These are phyloP conservation scores for Monilinia fructicola DNA, from an alignment of 2,329 filamentous ascomycete species.

Conservation along the genomic window DNA sequence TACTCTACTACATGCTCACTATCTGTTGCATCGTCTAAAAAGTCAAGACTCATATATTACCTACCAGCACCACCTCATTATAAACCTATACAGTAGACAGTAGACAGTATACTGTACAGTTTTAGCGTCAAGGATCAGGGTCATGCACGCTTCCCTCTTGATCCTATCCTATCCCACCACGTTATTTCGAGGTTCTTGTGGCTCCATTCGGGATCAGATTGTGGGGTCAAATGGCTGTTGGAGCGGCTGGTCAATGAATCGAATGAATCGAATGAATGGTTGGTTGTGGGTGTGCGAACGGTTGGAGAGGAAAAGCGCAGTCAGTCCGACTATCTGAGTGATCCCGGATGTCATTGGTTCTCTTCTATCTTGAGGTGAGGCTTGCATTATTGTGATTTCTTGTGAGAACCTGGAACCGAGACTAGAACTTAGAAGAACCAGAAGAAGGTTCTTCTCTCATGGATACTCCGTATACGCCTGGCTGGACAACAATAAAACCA, in stretches of 20 bases:
- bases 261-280: not conserved
- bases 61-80: not conserved
- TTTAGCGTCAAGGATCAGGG: constrained; percentile 15
- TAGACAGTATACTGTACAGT: too few relatives aligned
- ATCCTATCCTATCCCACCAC: constrained; percentile 19
- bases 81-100: too few relatives aligned
- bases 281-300: not conserved
- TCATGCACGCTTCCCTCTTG: constrained; percentile 11
- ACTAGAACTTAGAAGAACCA: too few relatives aligned
- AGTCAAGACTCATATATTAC: not conserved
- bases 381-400: not conserved
- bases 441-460: too few relatives aligned
- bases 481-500: too few relatives aligned
- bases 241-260: too few relatives aligned
- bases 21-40: too few relatives aligned
- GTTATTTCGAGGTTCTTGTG: constrained; percentile 21
- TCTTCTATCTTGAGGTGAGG: not conserved
- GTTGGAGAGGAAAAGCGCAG: not conserved
- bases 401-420: too few relatives aligned
- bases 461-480: too few relatives aligned
- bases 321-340: not conserved
- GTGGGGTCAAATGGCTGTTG: constrained; percentile 4
- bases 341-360: not conserved
- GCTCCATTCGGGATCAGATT: constrained; percentile 17
- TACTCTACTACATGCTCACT: too few relatives aligned